phyloP scores from a whole-genome alignment of 495 filamentous ascomycete genomes.

The Elaphomyces granulatus region DNA sequence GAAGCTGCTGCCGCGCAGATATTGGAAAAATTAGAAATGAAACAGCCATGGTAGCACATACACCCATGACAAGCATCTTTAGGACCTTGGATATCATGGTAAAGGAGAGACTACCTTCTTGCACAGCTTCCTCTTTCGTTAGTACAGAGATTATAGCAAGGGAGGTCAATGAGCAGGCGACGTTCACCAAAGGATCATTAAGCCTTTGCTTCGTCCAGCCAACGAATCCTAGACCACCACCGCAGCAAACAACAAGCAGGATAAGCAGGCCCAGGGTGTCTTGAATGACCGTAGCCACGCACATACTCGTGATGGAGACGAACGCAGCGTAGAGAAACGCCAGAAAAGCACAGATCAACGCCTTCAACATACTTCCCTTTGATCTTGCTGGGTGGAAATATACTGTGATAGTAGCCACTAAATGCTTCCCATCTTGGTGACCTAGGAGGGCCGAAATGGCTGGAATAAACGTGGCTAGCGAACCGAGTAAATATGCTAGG shows the following conservation, averaged over 20 bases:
- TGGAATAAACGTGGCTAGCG: constrained; percentile 72
- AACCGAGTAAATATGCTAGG: constrained; percentile 79
- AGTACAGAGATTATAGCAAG: constrained; percentile 83
- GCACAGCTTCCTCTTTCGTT: constrained; percentile 83
- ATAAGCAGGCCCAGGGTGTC: constrained; percentile 49
- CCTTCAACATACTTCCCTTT: constrained; percentile 82
- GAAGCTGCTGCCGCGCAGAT: constrained; percentile 62
- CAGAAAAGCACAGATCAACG: constrained; percentile 63
- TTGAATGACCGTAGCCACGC: constrained; percentile 61
- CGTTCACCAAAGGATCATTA: constrained; percentile 76
- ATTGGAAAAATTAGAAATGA: constrained; percentile 68
- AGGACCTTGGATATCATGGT: constrained; percentile 76
- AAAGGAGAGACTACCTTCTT: constrained; percentile 62
- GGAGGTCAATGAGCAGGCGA: constrained; percentile 80
- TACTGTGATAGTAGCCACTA: constrained; percentile 83
- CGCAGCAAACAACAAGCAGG: constrained; percentile 76
- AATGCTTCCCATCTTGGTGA: constrained; percentile 85
- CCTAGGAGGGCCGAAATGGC: constrained; percentile 60
- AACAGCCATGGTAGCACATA: constrained; percentile 57
- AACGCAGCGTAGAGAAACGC: constrained; percentile 75
- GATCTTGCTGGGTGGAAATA: constrained; percentile 95
- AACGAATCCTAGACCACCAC: constrained; percentile 75
- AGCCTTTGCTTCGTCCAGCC: constrained; percentile 87
- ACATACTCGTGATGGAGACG: constrained; percentile 78
- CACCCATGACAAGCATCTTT: constrained; percentile 83